phyloP scores from a whole-genome alignment of 2,329 filamentous ascomycete genomes.

The Botrytis sinoallii region DNA sequence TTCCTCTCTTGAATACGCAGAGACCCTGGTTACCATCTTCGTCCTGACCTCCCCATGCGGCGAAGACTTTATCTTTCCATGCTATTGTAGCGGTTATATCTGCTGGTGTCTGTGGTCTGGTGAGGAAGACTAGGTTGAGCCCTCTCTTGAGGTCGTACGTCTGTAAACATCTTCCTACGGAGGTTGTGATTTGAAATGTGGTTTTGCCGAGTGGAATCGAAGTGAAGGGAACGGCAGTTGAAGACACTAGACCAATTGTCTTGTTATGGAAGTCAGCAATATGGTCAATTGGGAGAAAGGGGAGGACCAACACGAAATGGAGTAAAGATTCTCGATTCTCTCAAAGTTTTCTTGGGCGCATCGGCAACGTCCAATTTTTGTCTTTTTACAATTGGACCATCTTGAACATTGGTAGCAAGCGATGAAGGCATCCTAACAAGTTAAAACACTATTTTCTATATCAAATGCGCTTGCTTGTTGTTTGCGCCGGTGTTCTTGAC shows the following conservation, averaged over 20 bases:
- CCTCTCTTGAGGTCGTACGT: slow-evolving; percentile 93
- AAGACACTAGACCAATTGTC: slow-evolving; percentile 92
- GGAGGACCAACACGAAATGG: slow-evolving; percentile 73
- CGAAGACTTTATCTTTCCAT: slow-evolving; percentile 83
- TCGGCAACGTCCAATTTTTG: slow-evolving; percentile 58
- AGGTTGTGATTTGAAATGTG: slow-evolving; percentile 96
- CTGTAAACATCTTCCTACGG: slow-evolving; percentile 82
- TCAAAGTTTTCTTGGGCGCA: slow-evolving; percentile 41
- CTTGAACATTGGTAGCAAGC: slow-evolving; percentile 43
- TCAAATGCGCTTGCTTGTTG: slow-evolving; percentile 2
- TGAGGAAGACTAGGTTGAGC: slow-evolving; percentile 90
- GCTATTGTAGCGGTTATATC: slow-evolving; percentile 82
- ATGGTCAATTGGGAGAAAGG: neutral
- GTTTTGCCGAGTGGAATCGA: slow-evolving; percentile 86
- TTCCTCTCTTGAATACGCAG: slow-evolving; percentile 91
- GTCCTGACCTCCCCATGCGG: slow-evolving; percentile 75
- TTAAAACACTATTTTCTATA: neutral
- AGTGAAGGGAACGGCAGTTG: slow-evolving; percentile 86
- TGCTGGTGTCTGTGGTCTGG: slow-evolving; percentile 80
- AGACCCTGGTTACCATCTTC: slow-evolving; percentile 60
- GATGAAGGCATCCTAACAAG: slow-evolving; percentile 46
- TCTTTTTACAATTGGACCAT: slow-evolving; percentile 69
- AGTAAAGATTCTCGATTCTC: slow-evolving; percentile 80
- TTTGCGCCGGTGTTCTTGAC: slow-evolving; percentile 4
- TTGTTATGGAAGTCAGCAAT: slow-evolving; percentile 41